A percentile compares a stretch with the other conserved stretches of the same genome.
Evolutionary conservation across 768 basidiomycete genomes (phyloP).

Genomic region (Kwoniella sp.): DNA sequence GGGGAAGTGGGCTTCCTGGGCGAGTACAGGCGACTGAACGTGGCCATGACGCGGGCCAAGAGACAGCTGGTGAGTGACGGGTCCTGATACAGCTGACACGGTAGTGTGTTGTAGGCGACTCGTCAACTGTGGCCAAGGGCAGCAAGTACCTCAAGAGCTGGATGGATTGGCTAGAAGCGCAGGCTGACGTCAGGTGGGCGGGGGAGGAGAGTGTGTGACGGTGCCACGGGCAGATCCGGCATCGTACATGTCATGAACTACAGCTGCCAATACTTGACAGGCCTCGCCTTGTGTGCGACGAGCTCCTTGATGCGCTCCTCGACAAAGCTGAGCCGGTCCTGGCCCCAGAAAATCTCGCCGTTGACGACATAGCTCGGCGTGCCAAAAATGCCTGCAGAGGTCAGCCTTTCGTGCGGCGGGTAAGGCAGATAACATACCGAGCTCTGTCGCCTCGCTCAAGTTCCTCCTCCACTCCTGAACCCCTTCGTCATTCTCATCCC

Average conservation of each 20-base stretch:
- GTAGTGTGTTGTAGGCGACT: slow-evolving; percentile 90
- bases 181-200: slow-evolving; percentile 85
- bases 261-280: slow-evolving; percentile 8
- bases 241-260: not conserved
- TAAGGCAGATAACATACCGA: slow-evolving; percentile 19
- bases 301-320: slow-evolving; percentile 29
- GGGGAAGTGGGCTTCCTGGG: slow-evolving; percentile 91
- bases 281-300: slow-evolving; percentile 18
- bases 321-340: slow-evolving; percentile 29
- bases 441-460: slow-evolving; percentile 25
- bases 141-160: slow-evolving; percentile 79
- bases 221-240: not conserved
- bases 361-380: slow-evolving; percentile 40
- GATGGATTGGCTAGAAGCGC: slow-evolving; percentile 82
- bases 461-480: slow-evolving; percentile 26
- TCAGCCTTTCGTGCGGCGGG: not conserved
- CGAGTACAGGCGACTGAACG: slow-evolving; percentile 83
- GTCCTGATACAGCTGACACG: not conserved
- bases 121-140: slow-evolving; percentile 81
- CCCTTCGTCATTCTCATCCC: slow-evolving; percentile 18
- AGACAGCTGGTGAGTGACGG: slow-evolving; percentile 69
- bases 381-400: slow-evolving; percentile 30
- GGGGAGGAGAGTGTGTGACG: slow-evolving; percentile 50
- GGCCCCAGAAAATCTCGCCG: slow-evolving; percentile 43
- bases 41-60: slow-evolving; percentile 72